Conservation (phyloP, 805 yeast species). For the Metschnikowia arizonensis region DNA sequence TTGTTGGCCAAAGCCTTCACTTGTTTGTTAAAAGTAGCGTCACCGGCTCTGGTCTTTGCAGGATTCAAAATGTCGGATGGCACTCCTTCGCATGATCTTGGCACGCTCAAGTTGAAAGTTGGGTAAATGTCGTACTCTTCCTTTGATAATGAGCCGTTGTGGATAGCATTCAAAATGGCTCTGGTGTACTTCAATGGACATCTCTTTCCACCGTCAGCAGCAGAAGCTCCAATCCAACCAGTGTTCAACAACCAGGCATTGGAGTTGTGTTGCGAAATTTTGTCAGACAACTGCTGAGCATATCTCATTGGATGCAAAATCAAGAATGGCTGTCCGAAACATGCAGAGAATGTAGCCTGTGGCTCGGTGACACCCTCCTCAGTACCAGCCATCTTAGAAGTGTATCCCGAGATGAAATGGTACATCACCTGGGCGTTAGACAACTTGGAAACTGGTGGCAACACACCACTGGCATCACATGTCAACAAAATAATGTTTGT, state of each 20-base stretch:
- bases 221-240: slow-evolving; percentile 97
- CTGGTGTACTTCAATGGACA: slow-evolving; percentile 97
- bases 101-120: slow-evolving; percentile 81
- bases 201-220: slow-evolving; percentile 90
- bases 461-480: slow-evolving; percentile 96
- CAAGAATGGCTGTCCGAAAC: slow-evolving; percentile 98
- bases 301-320: slow-evolving; percentile 97
- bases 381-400: slow-evolving; percentile 99
- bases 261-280: slow-evolving; percentile 83
- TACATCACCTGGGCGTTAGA: slow-evolving; percentile 97
- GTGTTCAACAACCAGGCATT: slow-evolving; percentile 96
- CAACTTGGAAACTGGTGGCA: slow-evolving; percentile 94
- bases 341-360: slow-evolving; percentile 95
- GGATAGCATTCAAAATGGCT: slow-evolving; percentile 91
- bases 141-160: slow-evolving; percentile 79
- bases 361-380: slow-evolving; percentile 99
- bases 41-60: slow-evolving; percentile 52
- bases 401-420: slow-evolving; percentile 97
- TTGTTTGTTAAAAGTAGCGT: slow-evolving; percentile 35
- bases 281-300: slow-evolving; percentile 92
- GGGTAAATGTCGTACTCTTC: slow-evolving; percentile 82
- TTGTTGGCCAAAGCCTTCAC: slow-evolving; percentile 62
- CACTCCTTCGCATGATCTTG: slow-evolving; percentile 75
- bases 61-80: slow-evolving; percentile 87
- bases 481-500: slow-evolving; percentile 87